Evolutionary conservation across 2,329 filamentous ascomycete species (phyloP).

Genomic region (Plectosphaerella plurivora): DNA sequence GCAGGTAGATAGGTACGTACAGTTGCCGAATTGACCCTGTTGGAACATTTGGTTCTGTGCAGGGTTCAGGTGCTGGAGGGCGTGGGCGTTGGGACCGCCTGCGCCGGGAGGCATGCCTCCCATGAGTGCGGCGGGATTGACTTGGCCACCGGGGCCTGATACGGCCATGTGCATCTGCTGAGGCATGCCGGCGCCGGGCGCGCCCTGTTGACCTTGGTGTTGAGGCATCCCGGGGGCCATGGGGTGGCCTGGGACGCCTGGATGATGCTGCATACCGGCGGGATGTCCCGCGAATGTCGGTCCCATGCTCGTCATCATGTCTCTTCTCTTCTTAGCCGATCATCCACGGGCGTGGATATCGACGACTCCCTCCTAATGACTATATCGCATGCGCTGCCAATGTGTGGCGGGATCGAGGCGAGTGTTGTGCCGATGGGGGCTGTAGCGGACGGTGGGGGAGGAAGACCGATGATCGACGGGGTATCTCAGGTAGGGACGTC

Average conservation of each 20-base stretch:
- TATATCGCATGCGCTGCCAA: slow-evolving; percentile 41
- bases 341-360: slow-evolving; percentile 58
- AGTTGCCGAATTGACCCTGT: slow-evolving; percentile 37
- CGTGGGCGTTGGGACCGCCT: slow-evolving; percentile 60
- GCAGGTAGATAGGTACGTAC: slow-evolving; percentile 6
- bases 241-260: slow-evolving; percentile 63
- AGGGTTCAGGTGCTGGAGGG: slow-evolving; percentile 67
- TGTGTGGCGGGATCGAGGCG: too few relatives aligned
- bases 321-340: slow-evolving; percentile 30
- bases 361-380: slow-evolving; percentile 36
- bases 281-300: slow-evolving; percentile 64
- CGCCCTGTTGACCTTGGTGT: slow-evolving; percentile 66
- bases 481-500: too few relatives aligned
- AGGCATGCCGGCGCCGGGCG: slow-evolving; percentile 58
- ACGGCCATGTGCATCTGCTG: slow-evolving; percentile 72
- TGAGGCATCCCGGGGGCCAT: slow-evolving; percentile 61
- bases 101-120: slow-evolving; percentile 67
- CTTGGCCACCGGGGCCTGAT: slow-evolving; percentile 66
- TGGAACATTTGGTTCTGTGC: slow-evolving; percentile 54
- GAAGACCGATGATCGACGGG: too few relatives aligned
- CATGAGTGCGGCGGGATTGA: slow-evolving; percentile 72
- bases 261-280: slow-evolving; percentile 65
- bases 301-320: slow-evolving; percentile 69
- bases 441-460: too few relatives aligned
- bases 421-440: too few relatives aligned